Base-by-base conservation (phyloP, 345 rosid species). In the Eutrema yunnanense region DNA sequence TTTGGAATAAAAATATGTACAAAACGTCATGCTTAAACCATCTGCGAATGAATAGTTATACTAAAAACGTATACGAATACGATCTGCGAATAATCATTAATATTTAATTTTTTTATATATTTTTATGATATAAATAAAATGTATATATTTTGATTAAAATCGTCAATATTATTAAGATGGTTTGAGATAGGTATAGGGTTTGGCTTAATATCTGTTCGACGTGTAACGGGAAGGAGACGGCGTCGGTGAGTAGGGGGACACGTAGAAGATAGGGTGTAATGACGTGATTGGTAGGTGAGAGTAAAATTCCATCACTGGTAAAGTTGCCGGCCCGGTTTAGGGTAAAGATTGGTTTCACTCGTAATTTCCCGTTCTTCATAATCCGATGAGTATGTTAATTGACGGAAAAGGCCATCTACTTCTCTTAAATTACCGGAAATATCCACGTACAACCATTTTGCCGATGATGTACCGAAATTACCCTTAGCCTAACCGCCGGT, bases 231-330 rank as follows among this genome's bases (percentile, higher is more conserved):
- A 76, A 70, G 60, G 64, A 75, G 84, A 84, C 85, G 88, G 83
- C 86, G 84, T 82, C 89, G 88, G 83, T 67, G 80, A 78, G 64
- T 62, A 40, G 26, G 47, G 54, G 69, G 82, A 78, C 92, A 87
- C 89, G 89, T 87, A 87, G 86, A 72, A 46, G 54, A 59, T 52
- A 73, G 22, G 52, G 32, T 81, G 82, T 79, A 48, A 50, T 56
- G 50, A 22, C 13, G 9, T 73, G 74, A 83, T 83, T 83, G 86
- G 84, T 6, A 27, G 60, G 58, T 48, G 16, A 51, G 65, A 14
- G 34, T 76, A 38, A 74, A 49, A 67, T 67, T 42, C 82, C 76
- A 81, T 84, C 86, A 84, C 86, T 88, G 86, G 88, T 81, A 54
- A 58, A 47, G 68, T 67, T 78, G 81, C 83, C 85, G 85, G 85